A percentile compares a stretch with the other conserved stretches of the same genome.
phyloP scores from a whole-genome alignment of 2,329 filamentous ascomycete genomes.

The Xylariaceae sp. region DNA sequence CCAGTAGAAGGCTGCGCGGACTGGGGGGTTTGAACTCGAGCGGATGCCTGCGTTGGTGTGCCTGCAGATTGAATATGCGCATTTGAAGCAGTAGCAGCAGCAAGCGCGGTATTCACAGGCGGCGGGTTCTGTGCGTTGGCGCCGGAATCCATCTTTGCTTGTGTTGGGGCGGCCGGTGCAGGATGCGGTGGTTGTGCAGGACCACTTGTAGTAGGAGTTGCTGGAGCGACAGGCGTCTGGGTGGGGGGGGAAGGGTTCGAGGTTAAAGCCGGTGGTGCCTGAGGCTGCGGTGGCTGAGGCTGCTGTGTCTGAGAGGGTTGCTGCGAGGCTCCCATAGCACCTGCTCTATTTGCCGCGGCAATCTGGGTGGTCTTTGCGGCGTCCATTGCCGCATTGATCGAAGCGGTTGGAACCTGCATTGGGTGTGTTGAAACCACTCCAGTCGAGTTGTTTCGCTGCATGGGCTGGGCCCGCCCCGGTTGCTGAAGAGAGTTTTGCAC shows the following conservation, averaged over 20 bases:
- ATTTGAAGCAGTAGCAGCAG: conserved; percentile 38
- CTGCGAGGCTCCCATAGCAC: conserved; percentile 20
- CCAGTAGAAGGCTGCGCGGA: conserved; percentile 26
- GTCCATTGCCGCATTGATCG: conserved; percentile 34
- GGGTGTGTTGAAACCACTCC: conserved; percentile 25
- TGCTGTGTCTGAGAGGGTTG: background rate
- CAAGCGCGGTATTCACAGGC: conserved; percentile 49
- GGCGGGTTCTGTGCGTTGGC: conserved; percentile 36
- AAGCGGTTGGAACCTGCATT: conserved; percentile 34
- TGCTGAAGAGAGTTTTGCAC: conserved; percentile 19
- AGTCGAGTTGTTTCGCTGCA: conserved; percentile 22
- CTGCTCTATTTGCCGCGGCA: conserved; percentile 23
- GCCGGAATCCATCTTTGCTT: conserved; percentile 38
- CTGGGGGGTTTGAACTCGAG: conserved; percentile 49
- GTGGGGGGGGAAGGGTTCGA: conserved; percentile 8
- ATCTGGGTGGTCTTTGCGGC: conserved; percentile 33
- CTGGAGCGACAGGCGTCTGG: conserved; percentile 26
- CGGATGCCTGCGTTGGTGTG: conserved; percentile 47
- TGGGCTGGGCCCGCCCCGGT: conserved; percentile 27
- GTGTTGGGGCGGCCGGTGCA: conserved; percentile 26
- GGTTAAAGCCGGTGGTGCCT: conserved; percentile 6
- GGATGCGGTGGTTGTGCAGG: conserved; percentile 23
- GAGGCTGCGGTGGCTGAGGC: conserved; percentile 14
- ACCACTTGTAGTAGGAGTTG: conserved; percentile 26
- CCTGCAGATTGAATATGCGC: conserved; percentile 40